Base-by-base conservation (phyloP, 1,139 yeast species). In the Pichia sp. region DNA sequence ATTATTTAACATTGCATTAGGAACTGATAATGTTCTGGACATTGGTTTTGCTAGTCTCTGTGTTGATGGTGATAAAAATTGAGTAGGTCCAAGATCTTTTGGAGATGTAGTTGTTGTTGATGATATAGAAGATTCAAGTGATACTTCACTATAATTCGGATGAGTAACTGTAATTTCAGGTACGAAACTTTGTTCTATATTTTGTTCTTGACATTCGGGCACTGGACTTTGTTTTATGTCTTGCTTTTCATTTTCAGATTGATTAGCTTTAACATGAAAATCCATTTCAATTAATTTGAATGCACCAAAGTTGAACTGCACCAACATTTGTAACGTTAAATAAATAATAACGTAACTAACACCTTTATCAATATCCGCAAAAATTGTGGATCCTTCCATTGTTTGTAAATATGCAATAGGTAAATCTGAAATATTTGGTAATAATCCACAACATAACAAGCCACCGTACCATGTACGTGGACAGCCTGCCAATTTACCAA, bases 401-500 rank as follows among this genome's bases (percentile, higher is more conserved):
- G 95, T 85, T 62, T 88, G 95, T 43, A 89, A 74, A 61, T 88
- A 89, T 0, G 96, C 96, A 61, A 89, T 87, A 0, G 96, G 96
- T 54, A 89, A 73, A 69, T 90, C 96, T 13, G 91, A 81, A 48
- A 86, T 83, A 61, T 84, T 84, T n/a, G 89, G 87, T 60, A 88
- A 81, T 44, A 86, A 72, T 0, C 95, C 93, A 16, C 88, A 90
- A n/a, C 86, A 79, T 44, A 79, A 65, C 33, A 80, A 69, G 0
- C 96, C 96, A 49, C 96, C 96, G 44, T 79, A 70, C 95, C 96
- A 89, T 48, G 78, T 70, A 56, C 76, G 77, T 0, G 96, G 96
- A 51, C 67, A 60, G 4, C 65, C 62, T 1, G 61, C 52, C 9
- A 56, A 22, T 3, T 60, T 45, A 9, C 68, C 67, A 4, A 59